Evolutionary conservation across 1,284 basidiomycete genomes (phyloP), one percentile per base, ranked within the genome.

Genomic region (Entoloma clypeatum): DNA sequence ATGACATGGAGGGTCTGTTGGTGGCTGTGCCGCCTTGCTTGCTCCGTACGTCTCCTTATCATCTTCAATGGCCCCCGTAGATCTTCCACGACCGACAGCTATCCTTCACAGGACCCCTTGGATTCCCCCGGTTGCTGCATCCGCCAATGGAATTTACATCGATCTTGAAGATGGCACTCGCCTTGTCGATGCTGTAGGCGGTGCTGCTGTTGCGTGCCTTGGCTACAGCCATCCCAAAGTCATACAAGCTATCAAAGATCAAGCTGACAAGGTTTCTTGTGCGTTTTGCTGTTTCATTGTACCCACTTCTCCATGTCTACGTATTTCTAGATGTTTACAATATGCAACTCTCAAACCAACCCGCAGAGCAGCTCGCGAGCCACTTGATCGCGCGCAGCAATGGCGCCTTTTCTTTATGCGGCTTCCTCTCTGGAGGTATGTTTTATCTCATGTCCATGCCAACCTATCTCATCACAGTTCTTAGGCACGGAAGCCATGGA

Each of bases 401-500:
- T 32, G 85, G 86, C n/a, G 85, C 81, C 2, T 90, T 91, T 53
- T 75, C 77, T 33, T 63, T 78, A 9, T 74, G 70, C 43, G 80
- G 77, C 1, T 87, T 87, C 52, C 70, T 79, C 13, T 81, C 82
- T 29, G 86, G 88, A 64, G 86, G 86, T 77, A 48, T 32, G 63
- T 53, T 47, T 24, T 42, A 39, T 19, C 17, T 26, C 14, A 7
- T 17, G 18, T 39, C 5, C 23, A 23, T 16, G 36, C 35, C 21
- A 41, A 8, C 23, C 22, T 41, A n/a, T 10, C 34, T 37, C 23
- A 53, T 36, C 25, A 52, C 36, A 6, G 24, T 35, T 16, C 30
- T 25, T 47, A 89, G 86, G 87, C 31, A 84, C 86, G 1, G 90
- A 92, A 62, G 88, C 89, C 0, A 86, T 89, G 81, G 89, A 92